Percentiles rank a stretch among this genome's conserved stretches.
These are phyloP conservation scores for Neurospora sp. DNA, from an alignment of 495 filamentous ascomycete genomes.

Conservation along the genomic window DNA sequence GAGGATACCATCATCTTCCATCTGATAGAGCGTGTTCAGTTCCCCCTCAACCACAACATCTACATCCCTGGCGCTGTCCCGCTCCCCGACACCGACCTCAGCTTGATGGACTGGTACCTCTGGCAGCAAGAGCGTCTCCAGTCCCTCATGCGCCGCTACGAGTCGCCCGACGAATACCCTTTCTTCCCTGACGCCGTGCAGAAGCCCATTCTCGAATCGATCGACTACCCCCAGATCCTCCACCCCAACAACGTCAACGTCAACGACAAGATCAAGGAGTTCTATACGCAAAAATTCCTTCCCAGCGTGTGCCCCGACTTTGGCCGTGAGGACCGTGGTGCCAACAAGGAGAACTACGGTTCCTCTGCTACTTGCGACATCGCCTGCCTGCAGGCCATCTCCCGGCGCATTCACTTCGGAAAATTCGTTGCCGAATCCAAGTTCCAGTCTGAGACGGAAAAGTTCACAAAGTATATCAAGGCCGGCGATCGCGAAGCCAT, in stretches of 20 bases:
- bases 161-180: conserved; percentile 93
- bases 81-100: conserved; percentile 60
- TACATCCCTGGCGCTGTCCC: conserved; percentile 71
- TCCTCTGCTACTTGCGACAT: conserved; percentile 89
- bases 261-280: conserved; percentile 75
- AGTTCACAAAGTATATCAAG: conserved; percentile 70
- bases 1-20: conserved; percentile 99
- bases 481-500: conserved; percentile 70
- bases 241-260: conserved; percentile 87
- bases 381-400: conserved; percentile 79
- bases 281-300: conserved; percentile 75
- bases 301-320: conserved; percentile 69
- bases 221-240: conserved; percentile 85
- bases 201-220: conserved; percentile 71
- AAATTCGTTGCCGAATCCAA: conserved; percentile 99
- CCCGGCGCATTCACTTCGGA: conserved; percentile 89
- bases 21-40: conserved; percentile 95
- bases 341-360: conserved; percentile 89
- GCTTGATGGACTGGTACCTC: conserved; percentile 91
- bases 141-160: conserved; percentile 88
- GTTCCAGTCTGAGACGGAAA: conserved; percentile 73
- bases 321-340: conserved; percentile 65
- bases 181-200: conserved; percentile 86
- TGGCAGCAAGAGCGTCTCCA: conserved; percentile 81
- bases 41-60: conserved; percentile 83